Conservation (phyloP, 352 stramenopile genomes). For the Phytophthora cajani region DNA sequence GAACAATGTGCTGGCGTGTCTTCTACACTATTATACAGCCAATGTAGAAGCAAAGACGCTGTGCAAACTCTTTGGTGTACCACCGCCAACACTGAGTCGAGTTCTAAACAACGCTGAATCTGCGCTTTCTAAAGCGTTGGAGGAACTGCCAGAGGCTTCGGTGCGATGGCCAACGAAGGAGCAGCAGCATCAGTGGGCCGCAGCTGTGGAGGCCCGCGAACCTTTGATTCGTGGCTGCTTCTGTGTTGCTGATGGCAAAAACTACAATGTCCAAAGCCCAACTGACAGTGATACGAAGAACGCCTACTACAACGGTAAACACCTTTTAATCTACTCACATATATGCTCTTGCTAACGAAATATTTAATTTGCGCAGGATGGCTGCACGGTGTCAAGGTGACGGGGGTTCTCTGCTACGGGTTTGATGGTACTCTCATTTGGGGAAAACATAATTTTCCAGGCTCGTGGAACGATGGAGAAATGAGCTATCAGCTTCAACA, state of each 20-base stretch:
- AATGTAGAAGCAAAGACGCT: too few species aligned
- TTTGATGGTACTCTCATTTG: background rate
- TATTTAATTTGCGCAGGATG: background rate
- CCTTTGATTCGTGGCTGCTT: background rate
- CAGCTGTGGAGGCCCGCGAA: too few species aligned
- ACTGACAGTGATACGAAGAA: background rate
- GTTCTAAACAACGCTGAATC: too few species aligned
- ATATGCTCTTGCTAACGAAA: background rate
- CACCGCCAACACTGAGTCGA: too few species aligned
- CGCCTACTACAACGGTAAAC: background rate
- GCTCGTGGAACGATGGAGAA: background rate
- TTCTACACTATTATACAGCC: too few species aligned
- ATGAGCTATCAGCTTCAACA: background rate
- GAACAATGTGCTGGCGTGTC: too few species aligned
- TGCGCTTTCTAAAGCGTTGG: too few species aligned
- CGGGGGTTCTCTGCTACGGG: background rate
- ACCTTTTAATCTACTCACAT: background rate
- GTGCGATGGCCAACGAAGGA: too few species aligned
- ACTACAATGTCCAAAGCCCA: background rate
- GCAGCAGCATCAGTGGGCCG: too few species aligned
- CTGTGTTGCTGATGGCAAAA: conserved; percentile 1
- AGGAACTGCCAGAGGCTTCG: too few species aligned
- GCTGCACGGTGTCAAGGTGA: background rate
- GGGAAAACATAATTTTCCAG: background rate
- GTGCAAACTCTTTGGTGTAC: too few species aligned